These are phyloP conservation scores for Candida glaebosa DNA, from an alignment of 805 yeast genomes.

Conservation along the genomic window DNA sequence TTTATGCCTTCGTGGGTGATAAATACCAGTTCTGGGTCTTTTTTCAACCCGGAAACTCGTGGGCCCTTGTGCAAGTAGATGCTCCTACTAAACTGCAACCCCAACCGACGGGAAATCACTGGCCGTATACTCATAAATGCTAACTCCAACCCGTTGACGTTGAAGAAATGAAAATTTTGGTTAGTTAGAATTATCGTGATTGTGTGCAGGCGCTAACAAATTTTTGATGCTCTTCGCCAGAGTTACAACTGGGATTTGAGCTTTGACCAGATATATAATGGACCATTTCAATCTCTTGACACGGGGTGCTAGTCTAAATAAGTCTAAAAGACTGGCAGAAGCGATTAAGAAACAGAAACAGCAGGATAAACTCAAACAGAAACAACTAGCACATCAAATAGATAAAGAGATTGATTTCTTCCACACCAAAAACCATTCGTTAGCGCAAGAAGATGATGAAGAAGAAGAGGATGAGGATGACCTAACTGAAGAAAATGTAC, in stretches of 20 bases:
- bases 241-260: neutral
- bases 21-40: conserved; percentile 59
- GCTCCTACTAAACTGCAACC: conserved; percentile 14
- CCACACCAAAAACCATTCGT: conserved; percentile 46
- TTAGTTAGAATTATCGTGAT: neutral
- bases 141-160: neutral
- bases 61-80: conserved; percentile 46
- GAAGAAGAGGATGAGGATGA: conserved; percentile 17
- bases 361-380: conserved; percentile 30
- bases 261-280: conserved; percentile 53
- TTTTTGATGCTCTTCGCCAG: neutral
- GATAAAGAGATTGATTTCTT: conserved; percentile 83
- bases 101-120: conserved; percentile 1
- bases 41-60: conserved; percentile 67
- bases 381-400: conserved; percentile 45
- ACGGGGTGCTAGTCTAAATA: conserved; percentile 79
- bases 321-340: conserved; percentile 39
- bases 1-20: conserved; percentile 29
- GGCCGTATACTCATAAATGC: conserved; percentile 6
- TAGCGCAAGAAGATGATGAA: conserved; percentile 18
- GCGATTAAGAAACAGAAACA: conserved; percentile 16
- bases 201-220: neutral
- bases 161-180: conserved; percentile 4
- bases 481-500: conserved; percentile 27
- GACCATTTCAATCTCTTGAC: conserved; percentile 84